Evolutionary conservation across 75 land plant genomes (phyloP).

Genomic region (Azolla pinnata): DNA sequence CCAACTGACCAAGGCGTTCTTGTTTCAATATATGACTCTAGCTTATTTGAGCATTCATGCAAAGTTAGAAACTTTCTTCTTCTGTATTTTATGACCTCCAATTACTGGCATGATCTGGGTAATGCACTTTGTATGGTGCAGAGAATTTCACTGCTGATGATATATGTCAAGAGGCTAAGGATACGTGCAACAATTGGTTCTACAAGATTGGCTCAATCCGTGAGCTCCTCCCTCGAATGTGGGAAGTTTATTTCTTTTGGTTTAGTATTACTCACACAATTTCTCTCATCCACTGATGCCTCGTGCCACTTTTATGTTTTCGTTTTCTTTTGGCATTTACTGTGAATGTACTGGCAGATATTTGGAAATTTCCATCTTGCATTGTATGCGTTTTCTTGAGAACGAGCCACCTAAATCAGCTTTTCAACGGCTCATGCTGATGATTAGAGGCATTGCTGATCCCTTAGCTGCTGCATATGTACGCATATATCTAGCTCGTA

Average conservation of each 20-base stretch:
- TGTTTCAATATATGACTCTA: background rate
- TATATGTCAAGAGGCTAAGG: conserved; percentile 65
- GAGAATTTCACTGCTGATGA: conserved; percentile 44
- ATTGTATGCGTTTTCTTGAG: conserved; percentile 56
- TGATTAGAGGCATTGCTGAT: conserved; percentile 77
- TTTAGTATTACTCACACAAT: too few relatives aligned
- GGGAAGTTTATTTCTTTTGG: conserved; percentile 8
- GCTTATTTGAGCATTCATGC: background rate
- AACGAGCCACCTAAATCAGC: conserved; percentile 29
- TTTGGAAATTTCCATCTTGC: conserved; percentile 68
- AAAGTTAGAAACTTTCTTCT: background rate
- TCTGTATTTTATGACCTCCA: background rate
- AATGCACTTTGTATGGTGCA: conserved; percentile 18
- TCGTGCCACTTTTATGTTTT: background rate
- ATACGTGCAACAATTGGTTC: conserved; percentile 89
- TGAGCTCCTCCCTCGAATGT: conserved; percentile 89
- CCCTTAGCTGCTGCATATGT: conserved; percentile 76
- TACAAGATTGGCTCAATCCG: conserved; percentile 67
- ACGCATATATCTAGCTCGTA: conserved; percentile 55
- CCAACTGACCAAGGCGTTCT: too few relatives aligned
- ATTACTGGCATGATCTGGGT: background rate
- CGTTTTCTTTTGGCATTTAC: background rate
- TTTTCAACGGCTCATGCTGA: conserved; percentile 50
- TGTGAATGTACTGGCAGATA: conserved; percentile 41
- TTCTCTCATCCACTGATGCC: background rate